Evolutionary conservation across 75 land plant genomes (phyloP).

Genomic region (Selaginella moellendorffii): DNA sequence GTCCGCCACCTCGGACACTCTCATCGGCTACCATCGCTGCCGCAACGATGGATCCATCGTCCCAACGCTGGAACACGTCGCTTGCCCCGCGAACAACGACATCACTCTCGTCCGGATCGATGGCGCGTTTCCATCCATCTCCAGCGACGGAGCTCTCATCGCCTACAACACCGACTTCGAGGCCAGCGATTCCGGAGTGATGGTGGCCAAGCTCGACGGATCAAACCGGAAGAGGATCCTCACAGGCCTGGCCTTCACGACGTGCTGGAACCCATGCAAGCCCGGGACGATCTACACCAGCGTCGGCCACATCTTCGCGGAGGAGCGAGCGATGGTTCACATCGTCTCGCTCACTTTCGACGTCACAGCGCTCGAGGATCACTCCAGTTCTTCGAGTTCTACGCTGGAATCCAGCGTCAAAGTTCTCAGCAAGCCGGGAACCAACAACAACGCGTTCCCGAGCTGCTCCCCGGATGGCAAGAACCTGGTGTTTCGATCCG

Average conservation of each 20-base stretch:
- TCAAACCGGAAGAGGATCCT: constrained; percentile 20
- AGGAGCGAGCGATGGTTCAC: constrained; percentile 22
- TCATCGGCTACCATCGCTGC: constrained; percentile 37
- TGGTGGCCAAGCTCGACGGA: constrained; percentile 23
- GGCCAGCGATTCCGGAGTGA: constrained; percentile 14
- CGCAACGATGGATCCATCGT: constrained; percentile 10
- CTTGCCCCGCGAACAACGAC: constrained; percentile 14
- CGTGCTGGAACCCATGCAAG: constrained; percentile 25
- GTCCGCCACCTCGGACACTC: constrained; percentile 12
- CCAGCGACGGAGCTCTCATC: constrained; percentile 30
- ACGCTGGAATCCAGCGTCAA: constrained; percentile 12
- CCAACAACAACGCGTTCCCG: constrained; percentile 58
- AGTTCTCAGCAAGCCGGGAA: constrained; percentile 16
- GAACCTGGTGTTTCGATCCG: constrained; percentile 66
- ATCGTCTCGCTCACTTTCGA: constrained; percentile 21
- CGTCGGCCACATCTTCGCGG: constrained; percentile 31
- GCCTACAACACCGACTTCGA: constrained; percentile 25
- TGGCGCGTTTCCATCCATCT: constrained; percentile 34
- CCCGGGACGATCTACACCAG: constrained; percentile 27
- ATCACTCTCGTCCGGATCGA: constrained; percentile 20
- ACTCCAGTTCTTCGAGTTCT: background rate
- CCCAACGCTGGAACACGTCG: constrained; percentile 22
- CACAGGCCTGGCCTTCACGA: constrained; percentile 16
- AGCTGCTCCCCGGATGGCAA: constrained; percentile 70
- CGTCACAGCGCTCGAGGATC: background rate